These are phyloP conservation scores for Synchytrium microbalum DNA, from an alignment of 371 early-diverging fungal species.

Conservation along the genomic window DNA sequence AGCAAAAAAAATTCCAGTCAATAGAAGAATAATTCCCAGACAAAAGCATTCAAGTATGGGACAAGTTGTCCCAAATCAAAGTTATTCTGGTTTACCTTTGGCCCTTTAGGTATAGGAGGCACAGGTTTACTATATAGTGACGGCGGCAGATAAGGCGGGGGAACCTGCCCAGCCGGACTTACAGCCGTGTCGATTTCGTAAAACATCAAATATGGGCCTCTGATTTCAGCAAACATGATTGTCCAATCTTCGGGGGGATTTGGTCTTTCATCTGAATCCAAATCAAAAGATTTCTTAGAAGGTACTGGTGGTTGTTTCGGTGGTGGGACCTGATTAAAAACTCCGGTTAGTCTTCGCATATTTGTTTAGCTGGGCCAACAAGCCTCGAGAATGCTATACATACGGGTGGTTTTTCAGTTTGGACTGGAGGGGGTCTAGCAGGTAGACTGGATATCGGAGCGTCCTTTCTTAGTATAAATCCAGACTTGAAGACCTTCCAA, in stretches of 20 bases:
- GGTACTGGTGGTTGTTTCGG: not conserved
- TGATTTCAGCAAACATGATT: slow-evolving; percentile 27
- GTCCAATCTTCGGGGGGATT: slow-evolving; percentile 21
- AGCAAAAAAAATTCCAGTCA: too few relatives aligned
- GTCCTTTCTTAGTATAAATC: not conserved
- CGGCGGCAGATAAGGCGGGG: not conserved
- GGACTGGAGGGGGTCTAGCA: not conserved
- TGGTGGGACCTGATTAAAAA: too few relatives aligned
- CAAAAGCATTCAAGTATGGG: too few relatives aligned
- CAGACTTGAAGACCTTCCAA: not conserved
- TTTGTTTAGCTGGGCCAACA: too few relatives aligned
- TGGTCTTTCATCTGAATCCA: not conserved
- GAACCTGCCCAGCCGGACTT: slow-evolving; percentile 9
- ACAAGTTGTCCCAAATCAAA: too few relatives aligned
- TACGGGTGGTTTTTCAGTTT: not conserved
- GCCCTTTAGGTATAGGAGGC: slow-evolving; percentile 2
- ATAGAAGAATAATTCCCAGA: too few relatives aligned
- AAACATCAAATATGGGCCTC: slow-evolving; percentile 32
- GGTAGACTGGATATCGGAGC: not conserved
- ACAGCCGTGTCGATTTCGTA: slow-evolving; percentile 13
- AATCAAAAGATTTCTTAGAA: not conserved
- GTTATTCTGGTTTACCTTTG: too few relatives aligned
- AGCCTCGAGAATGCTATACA: too few relatives aligned
- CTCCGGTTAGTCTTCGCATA: too few relatives aligned
- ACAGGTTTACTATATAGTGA: not conserved